A percentile compares a stretch with the other conserved stretches of the same genome.
phyloP scores from a whole-genome alignment of 345 rosid genomes.

The Melaleuca alternifolia region DNA sequence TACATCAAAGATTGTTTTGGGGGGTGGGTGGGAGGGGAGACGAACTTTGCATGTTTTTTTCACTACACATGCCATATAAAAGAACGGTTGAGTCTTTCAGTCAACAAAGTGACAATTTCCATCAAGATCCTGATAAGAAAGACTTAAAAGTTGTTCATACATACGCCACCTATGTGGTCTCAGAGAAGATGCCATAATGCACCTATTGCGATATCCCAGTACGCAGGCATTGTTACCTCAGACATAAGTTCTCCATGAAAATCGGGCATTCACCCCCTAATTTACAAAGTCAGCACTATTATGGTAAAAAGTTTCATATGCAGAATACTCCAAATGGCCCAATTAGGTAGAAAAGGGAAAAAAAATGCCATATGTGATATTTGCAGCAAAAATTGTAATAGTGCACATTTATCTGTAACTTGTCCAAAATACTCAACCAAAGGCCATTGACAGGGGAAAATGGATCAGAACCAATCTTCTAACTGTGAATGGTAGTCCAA shows the following conservation, averaged over 20 bases:
- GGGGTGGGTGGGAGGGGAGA: background rate
- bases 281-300: background rate
- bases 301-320: background rate
- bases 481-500: background rate
- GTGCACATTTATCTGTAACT: background rate
- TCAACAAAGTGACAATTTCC: background rate
- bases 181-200: background rate
- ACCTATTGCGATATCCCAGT: background rate
- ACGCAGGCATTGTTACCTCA: background rate
- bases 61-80: background rate
- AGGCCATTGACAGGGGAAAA: background rate
- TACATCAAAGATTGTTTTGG: background rate
- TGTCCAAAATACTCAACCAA: background rate
- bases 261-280: background rate
- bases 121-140: background rate
- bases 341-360: background rate
- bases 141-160: background rate
- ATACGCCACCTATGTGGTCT: background rate
- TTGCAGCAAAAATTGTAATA: background rate
- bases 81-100: background rate
- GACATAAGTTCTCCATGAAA: background rate
- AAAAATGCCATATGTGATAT: background rate
- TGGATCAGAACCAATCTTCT: background rate
- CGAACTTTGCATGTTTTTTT: background rate
- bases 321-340: background rate